Evolutionary conservation across 2,329 filamentous ascomycete genomes (phyloP).

Genomic region (Cyanodermella asteris): DNA sequence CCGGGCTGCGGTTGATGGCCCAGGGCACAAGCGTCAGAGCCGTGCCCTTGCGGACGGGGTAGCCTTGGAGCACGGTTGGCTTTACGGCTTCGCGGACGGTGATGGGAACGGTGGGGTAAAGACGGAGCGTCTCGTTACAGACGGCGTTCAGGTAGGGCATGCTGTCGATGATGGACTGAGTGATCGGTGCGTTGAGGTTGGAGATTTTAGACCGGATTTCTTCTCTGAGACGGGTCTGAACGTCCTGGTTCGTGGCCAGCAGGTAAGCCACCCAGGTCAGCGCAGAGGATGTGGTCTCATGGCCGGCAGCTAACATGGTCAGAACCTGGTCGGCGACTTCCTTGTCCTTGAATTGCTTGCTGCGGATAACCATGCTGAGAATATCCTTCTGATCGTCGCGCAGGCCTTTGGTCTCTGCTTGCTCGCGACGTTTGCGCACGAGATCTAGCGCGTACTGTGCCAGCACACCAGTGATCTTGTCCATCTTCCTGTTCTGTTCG

Average conservation of each 20-base stretch:
- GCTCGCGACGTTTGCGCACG: conserved; percentile 12
- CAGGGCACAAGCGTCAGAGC: conserved; percentile 13
- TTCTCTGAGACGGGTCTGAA: conserved; percentile 26
- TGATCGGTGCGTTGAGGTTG: conserved; percentile 17
- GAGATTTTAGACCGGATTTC: conserved; percentile 28
- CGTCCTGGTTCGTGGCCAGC: conserved; percentile 26
- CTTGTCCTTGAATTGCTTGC: conserved; percentile 17
- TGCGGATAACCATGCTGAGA: conserved; percentile 17
- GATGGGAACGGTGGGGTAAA: conserved; percentile 18
- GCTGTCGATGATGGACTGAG: conserved; percentile 13
- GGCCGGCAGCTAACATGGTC: conserved; percentile 22
- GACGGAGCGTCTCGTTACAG: conserved; percentile 18
- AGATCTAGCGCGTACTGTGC: conserved; percentile 5
- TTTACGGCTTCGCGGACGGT: conserved; percentile 18
- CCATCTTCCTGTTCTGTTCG: no score
- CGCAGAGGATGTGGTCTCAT: conserved; percentile 34
- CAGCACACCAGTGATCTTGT: no score
- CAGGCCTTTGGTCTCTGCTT: conserved; percentile 13
- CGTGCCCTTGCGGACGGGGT: conserved; percentile 2
- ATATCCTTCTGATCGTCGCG: conserved; percentile 21
- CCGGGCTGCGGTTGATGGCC: conserved; percentile 8
- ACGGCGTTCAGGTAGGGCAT: conserved; percentile 19
- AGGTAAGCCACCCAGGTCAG: conserved; percentile 33
- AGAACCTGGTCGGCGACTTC: conserved; percentile 21
- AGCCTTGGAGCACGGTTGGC: background rate